These are phyloP conservation scores for Thelonectria discophora DNA, from an alignment of 2,329 filamentous ascomycete species.

Conservation along the genomic window DNA sequence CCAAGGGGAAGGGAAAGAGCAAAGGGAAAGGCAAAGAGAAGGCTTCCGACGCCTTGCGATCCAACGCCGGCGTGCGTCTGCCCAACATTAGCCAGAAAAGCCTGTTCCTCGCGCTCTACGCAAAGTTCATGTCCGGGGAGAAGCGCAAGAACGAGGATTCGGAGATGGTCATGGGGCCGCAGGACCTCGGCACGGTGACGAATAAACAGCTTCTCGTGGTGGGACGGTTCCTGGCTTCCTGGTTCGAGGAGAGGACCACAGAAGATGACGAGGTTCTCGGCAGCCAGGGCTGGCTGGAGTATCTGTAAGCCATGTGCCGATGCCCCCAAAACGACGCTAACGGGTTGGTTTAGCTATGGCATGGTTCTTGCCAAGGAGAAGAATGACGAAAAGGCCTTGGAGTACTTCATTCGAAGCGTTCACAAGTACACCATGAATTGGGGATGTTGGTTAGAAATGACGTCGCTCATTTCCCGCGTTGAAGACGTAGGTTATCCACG, in stretches of 20 bases:
- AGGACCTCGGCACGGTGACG: slow-evolving; percentile 82
- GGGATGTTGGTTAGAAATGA: slow-evolving; percentile 96
- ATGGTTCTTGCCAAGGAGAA: slow-evolving; percentile 90
- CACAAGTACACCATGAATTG: slow-evolving; percentile 94
- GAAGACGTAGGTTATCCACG: slow-evolving; percentile 74
- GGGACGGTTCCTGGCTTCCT: slow-evolving; percentile 78
- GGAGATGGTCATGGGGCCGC: slow-evolving; percentile 95
- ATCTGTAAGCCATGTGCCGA: slow-evolving; percentile 60
- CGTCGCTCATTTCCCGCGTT: slow-evolving; percentile 77
- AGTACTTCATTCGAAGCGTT: slow-evolving; percentile 88
- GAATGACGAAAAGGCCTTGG: slow-evolving; percentile 84
- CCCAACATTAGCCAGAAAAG: slow-evolving; percentile 85
- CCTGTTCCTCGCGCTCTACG: slow-evolving; percentile 89
- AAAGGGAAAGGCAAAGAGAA: slow-evolving; percentile 71
- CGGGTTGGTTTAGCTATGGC: slow-evolving; percentile 68
- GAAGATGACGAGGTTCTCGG: slow-evolving; percentile 67
- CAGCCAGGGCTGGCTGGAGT: slow-evolving; percentile 94
- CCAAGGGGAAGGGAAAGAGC: slow-evolving; percentile 72
- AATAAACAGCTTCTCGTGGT: slow-evolving; percentile 87
- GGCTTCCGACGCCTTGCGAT: slow-evolving; percentile 33
- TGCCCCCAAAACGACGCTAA: slow-evolving; percentile 6
- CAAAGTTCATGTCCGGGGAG: slow-evolving; percentile 91
- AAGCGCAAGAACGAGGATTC: slow-evolving; percentile 96
- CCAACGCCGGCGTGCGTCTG: slow-evolving; percentile 45
- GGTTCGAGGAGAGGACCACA: slow-evolving; percentile 74